Evolutionary conservation across 202 grass and related monocot genomes (phyloP).

Genomic region (Alloteropsis angusta): DNA sequence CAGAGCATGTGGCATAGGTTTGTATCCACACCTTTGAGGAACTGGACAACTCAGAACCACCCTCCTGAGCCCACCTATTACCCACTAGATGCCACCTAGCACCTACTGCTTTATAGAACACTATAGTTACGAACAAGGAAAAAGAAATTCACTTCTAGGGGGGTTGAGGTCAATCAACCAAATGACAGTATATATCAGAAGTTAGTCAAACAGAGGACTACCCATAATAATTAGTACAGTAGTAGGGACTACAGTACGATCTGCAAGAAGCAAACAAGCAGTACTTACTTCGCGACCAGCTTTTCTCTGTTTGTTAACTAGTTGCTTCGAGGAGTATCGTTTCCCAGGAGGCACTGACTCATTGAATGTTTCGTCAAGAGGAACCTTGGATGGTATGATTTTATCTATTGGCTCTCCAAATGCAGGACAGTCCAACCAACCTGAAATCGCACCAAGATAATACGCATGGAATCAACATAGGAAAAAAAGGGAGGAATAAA

Average conservation of each 20-base stretch:
- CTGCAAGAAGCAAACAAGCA: background rate
- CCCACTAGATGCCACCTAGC: background rate
- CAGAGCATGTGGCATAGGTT: background rate
- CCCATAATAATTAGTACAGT: background rate
- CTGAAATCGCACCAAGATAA: slow-evolving; percentile 34
- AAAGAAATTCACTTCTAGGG: background rate
- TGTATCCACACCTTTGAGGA: background rate
- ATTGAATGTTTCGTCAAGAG: slow-evolving; percentile 94
- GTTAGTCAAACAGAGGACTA: background rate
- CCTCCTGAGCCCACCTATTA: background rate
- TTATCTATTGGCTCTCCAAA: slow-evolving; percentile 86
- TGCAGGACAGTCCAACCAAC: slow-evolving; percentile 88
- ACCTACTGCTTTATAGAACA: background rate
- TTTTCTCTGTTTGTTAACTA: slow-evolving; percentile 85
- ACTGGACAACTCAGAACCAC: background rate
- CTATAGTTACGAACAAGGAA: background rate
- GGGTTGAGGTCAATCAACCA: background rate
- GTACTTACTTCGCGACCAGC: slow-evolving; percentile 75
- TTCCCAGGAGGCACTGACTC: slow-evolving; percentile 83
- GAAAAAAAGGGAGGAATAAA: background rate
- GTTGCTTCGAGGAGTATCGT: slow-evolving; percentile 96
- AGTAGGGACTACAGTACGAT: background rate
- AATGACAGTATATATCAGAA: background rate
- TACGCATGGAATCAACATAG: background rate
- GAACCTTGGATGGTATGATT: slow-evolving; percentile 98